These are phyloP conservation scores for Phytophthora vignae DNA, from an alignment of 352 stramenopile genomes.

Conservation along the genomic window DNA sequence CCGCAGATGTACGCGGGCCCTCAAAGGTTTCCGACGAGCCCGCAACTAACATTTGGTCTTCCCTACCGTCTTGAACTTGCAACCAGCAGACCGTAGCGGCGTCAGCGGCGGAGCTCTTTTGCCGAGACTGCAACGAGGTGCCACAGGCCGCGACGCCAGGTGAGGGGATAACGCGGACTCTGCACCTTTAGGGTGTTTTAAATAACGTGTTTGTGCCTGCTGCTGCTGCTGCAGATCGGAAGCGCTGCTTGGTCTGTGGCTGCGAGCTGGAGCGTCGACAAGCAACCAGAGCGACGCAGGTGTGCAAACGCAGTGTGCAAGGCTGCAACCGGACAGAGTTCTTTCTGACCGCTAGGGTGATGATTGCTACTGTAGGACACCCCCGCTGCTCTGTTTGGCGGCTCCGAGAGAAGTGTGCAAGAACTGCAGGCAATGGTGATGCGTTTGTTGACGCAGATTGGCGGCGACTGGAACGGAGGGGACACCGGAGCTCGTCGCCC, in stretches of 20 bases:
- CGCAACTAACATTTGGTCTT: too few relatives aligned
- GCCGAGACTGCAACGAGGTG: slow-evolving; percentile 70
- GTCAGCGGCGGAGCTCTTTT: slow-evolving; percentile 48
- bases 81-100: not conserved
- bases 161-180: slow-evolving; percentile 14
- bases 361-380: not conserved
- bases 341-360: slow-evolving; percentile 2
- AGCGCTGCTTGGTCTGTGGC: slow-evolving; percentile 70
- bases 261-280: slow-evolving; percentile 54
- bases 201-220: not conserved
- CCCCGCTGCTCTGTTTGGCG: not conserved
- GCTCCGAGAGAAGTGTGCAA: slow-evolving; percentile 30
- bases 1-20: slow-evolving; percentile 21
- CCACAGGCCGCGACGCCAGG: slow-evolving; percentile 58
- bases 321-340: not conserved
- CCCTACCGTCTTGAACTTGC: not conserved
- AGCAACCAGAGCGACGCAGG: slow-evolving; percentile 8
- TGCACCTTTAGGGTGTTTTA: not conserved
- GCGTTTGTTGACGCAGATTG: slow-evolving; percentile 45
- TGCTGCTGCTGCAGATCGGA: slow-evolving; percentile 48
- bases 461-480: slow-evolving; percentile 39
- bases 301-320: not conserved
- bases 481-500: slow-evolving; percentile 46
- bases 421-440: slow-evolving; percentile 58
- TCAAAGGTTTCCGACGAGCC: too few relatives aligned